Evolutionary conservation across 1,284 basidiomycete genomes (phyloP).

Genomic region (Salmacisia buchloeana): DNA sequence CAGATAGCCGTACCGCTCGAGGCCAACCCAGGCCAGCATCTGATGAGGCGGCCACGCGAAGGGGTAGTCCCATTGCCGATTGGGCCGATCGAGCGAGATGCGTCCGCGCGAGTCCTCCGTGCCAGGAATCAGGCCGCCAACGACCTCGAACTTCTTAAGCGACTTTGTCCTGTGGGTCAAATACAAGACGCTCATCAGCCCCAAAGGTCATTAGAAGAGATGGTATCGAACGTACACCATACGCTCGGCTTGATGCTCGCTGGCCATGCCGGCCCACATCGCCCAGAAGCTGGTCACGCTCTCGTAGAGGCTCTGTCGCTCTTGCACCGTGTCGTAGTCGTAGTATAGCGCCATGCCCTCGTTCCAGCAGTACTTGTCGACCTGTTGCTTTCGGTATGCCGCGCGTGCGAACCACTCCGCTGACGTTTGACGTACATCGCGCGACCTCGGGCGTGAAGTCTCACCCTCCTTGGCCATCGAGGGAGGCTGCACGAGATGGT

Average conservation of each 20-base stretch:
- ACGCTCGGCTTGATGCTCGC: slow-evolving; percentile 85
- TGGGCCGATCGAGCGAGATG: slow-evolving; percentile 91
- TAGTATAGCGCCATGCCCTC: slow-evolving; percentile 90
- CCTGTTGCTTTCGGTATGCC: slow-evolving; percentile 57
- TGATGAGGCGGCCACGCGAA: slow-evolving; percentile 69
- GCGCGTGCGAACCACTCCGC: slow-evolving; percentile 47
- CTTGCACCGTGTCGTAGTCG: slow-evolving; percentile 86
- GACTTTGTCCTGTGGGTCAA: slow-evolving; percentile 63
- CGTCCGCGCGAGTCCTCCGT: slow-evolving; percentile 93
- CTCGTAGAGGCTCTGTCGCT: slow-evolving; percentile 89
- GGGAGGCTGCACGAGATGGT: slow-evolving; percentile 50
- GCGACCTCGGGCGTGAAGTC: slow-evolving; percentile 61
- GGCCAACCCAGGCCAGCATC: slow-evolving; percentile 84
- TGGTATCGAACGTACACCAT: slow-evolving; percentile 65
- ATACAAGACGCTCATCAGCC: slow-evolving; percentile 5
- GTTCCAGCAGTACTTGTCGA: slow-evolving; percentile 95
- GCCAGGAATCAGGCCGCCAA: slow-evolving; percentile 91
- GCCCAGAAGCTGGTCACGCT: slow-evolving; percentile 93
- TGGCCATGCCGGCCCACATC: slow-evolving; percentile 93
- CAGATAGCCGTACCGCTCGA: slow-evolving; percentile 90
- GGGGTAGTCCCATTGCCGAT: slow-evolving; percentile 80
- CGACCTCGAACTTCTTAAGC: slow-evolving; percentile 88
- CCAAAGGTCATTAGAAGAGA: neutral
- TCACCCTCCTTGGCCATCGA: slow-evolving; percentile 6
- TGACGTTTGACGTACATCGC: slow-evolving; percentile 48